These are phyloP conservation scores for Naganishia liquefaciens DNA, from an alignment of 1,284 basidiomycete genomes.

Conservation along the genomic window DNA sequence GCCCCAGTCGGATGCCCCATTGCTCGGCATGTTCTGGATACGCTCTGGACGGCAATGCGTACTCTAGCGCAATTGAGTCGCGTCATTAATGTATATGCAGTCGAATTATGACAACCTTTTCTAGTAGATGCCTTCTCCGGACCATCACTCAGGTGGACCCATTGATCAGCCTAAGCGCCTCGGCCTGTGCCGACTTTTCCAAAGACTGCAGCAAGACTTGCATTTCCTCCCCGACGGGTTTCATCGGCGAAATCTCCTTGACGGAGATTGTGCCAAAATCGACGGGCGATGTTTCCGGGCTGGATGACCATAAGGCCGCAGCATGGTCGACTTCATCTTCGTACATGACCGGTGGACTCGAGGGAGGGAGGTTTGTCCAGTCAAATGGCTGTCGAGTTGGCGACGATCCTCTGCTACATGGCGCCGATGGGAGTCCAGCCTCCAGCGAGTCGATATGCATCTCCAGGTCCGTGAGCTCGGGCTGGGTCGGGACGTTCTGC, in stretches of 20 bases:
- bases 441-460: neutral
- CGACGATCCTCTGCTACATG: neutral
- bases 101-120: no score
- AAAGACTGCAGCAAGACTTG: neutral
- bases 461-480: neutral
- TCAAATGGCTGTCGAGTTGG: slow-evolving; percentile 15
- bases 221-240: slow-evolving; percentile 8
- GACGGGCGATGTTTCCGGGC: slow-evolving; percentile 21
- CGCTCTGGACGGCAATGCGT: no score
- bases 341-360: slow-evolving; percentile 4
- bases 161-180: slow-evolving; percentile 21
- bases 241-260: slow-evolving; percentile 23
- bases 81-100: no score
- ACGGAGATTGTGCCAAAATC: slow-evolving; percentile 26
- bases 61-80: no score
- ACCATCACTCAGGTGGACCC: neutral
- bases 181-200: slow-evolving; percentile 19
- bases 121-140: no score
- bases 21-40: no score
- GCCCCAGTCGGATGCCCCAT: no score
- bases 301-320: slow-evolving; percentile 21
- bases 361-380: slow-evolving; percentile 11
- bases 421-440: neutral
- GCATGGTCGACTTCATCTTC: slow-evolving; percentile 18
- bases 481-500: neutral